phyloP scores from a whole-genome alignment of 495 filamentous ascomycete genomes.

The Tuber calosporum region DNA sequence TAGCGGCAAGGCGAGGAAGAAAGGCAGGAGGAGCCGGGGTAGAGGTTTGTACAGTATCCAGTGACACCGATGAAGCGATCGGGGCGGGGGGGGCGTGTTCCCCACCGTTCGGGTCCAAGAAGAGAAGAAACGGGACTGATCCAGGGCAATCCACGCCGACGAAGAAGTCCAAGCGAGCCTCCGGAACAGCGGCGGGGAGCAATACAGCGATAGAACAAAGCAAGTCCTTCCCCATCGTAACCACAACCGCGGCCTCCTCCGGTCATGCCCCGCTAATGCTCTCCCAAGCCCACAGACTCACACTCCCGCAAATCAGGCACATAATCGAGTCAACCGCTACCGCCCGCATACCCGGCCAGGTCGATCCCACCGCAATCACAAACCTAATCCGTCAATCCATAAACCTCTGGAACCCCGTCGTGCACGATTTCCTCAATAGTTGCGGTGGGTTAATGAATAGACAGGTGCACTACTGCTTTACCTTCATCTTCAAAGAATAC shows the following conservation, averaged over 20 bases:
- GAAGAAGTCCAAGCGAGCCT: constrained; percentile 18
- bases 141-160: constrained; percentile 7
- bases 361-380: constrained; percentile 43
- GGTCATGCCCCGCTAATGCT: constrained; percentile 3
- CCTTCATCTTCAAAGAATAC: constrained; percentile 21
- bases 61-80: constrained; percentile 27
- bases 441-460: constrained; percentile 15
- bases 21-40: constrained; percentile 8
- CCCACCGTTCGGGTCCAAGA: constrained; percentile 16
- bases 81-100: neutral
- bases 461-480: constrained; percentile 22
- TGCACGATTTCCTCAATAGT: constrained; percentile 19
- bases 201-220: constrained; percentile 1
- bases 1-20: constrained; percentile 6
- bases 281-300: constrained; percentile 31
- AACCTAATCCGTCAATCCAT: constrained; percentile 33
- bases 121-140: constrained; percentile 15
- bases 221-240: constrained; percentile 2
- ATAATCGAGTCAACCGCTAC: constrained; percentile 39
- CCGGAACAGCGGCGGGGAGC: neutral
- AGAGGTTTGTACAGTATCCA: constrained; percentile 30
- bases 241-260: neutral
- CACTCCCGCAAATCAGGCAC: constrained; percentile 40
- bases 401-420: constrained; percentile 21
- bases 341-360: constrained; percentile 41